Evolutionary conservation across 2,329 filamentous ascomycete species (phyloP).

Genomic region (Decorospora gaudefroyi): DNA sequence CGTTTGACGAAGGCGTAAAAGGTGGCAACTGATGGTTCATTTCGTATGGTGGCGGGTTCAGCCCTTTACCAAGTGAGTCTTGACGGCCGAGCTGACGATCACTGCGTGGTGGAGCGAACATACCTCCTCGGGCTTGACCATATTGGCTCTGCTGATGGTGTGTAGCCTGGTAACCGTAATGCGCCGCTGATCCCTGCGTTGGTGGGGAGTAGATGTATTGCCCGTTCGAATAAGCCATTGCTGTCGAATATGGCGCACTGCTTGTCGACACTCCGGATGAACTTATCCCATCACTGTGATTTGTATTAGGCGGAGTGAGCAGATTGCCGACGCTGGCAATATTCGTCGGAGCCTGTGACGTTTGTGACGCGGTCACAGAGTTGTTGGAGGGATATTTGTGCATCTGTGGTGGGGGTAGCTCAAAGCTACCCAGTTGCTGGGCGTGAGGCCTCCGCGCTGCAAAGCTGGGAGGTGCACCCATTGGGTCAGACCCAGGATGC

Average conservation of each 20-base stretch:
- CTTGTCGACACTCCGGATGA: conserved; percentile 65
- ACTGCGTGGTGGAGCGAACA: conserved; percentile 61
- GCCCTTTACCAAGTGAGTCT: conserved; percentile 65
- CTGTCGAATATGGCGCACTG: conserved; percentile 60
- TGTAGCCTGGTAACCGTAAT: conserved; percentile 57
- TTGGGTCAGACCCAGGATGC: conserved; percentile 64
- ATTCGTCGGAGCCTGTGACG: conserved; percentile 53
- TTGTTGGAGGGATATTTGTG: conserved; percentile 57
- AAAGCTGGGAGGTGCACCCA: conserved; percentile 68
- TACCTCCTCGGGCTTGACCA: conserved; percentile 45
- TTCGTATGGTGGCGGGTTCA: conserved; percentile 71
- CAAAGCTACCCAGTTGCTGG: conserved; percentile 69
- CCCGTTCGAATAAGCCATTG: conserved; percentile 62
- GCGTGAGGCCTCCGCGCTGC: conserved; percentile 72
- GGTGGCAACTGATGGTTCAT: conserved; percentile 62
- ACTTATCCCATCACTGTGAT: conserved; percentile 65
- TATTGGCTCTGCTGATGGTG: conserved; percentile 44
- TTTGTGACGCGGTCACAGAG: conserved; percentile 50
- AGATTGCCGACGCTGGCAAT: conserved; percentile 63
- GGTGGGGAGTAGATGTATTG: conserved; percentile 64
- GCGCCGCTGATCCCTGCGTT: conserved; percentile 60
- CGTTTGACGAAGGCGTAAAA: conserved; percentile 62
- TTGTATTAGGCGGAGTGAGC: conserved; percentile 65
- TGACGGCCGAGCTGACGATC: conserved; percentile 58
- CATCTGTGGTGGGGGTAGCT: conserved; percentile 65